Evolutionary conservation across 2,329 filamentous ascomycete species (phyloP), one percentile per base, ranked within the genome.

Genomic region (Aphanocladium album): DNA sequence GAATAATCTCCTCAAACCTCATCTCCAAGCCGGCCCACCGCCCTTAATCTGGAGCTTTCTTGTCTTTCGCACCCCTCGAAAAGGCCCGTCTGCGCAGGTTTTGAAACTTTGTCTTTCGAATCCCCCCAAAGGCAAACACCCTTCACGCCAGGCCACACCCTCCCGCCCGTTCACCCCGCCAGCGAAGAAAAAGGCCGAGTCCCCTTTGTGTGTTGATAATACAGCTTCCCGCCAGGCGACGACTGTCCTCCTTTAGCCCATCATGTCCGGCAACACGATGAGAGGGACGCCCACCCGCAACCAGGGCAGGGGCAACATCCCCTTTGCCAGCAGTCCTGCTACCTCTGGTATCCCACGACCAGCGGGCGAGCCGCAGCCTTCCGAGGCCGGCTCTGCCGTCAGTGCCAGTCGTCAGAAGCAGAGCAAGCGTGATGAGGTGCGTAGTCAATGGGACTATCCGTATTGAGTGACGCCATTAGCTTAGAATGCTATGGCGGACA

Each of bases 351-450:
- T 92, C 71, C 89, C 89, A 67, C 83, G 90, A 69, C 89, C 89
- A 50, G 85, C 89, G 55, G 79, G 85, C 64, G 89, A 92, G 55
- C 74, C 74, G 62, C 77, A 82, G 66, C 79, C 80, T 65, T 85
- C 79, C 77, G 89, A 89, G 68, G 67, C 76, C 60, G 76, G 73
- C 65, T 90, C 91, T 60, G 87, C 89, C 45, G 84, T 97, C 78
- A 97, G 91, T 78, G 90, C 92, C 68, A 98, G 93, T 76, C 87
- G 95, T 72, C 90, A 95, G 76, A 97, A 97, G 79, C 93, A 97
- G 82, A 89, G 88, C 68, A 98, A 98, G 80, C 88, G 93, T 77
- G 95, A 99, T 88, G 95, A 99, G 89, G 95, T 99, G 81, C 70
- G 85, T 80, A 49, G 65, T 62, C 37, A 12, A 47, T 9, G n/a